Base-by-base conservation (phyloP, 306 rosid species). In the Vigna nakashimae region DNA sequence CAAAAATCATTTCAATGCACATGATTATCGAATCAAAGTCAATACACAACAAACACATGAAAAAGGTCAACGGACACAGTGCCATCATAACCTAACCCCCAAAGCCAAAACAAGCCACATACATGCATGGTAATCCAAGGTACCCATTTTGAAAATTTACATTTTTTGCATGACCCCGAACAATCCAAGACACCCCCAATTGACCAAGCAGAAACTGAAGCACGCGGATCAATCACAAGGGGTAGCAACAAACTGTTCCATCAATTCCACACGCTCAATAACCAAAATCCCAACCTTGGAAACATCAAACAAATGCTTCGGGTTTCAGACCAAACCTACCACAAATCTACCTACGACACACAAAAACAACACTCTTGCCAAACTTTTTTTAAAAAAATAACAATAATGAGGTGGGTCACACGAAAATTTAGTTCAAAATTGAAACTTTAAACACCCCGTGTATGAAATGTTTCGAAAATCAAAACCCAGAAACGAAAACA, bases 321-420 rank as follows among this genome's bases (percentile, higher is more conserved):
- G 9, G 56, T n/a, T 59, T 60, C 60, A 52, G 68, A 50, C 56
- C n/a, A 80, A 75, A 79, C 68, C 70, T 34, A 66, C 80, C 20
- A 32, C 79, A 75, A 82, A 84, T 80, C 87, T 80, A 40, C 74
- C 66, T 32, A 77, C 17, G 5, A 58, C 69, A 64, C 16, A 56
- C 69, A 71, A 24, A 76, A 26, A 17, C 48, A 80, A 12, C 58
- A 60, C 24, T 50, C 57, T 42, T 16, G 11, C 3, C 48, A 43
- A 70, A 22, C 7, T 17, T 52, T n/a, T 12, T 18, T 53, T 7
- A 9, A 52, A 70, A 8, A 4, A 7, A 50, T 1, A 13, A 17
- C 36, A 51, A 24, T 8, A 16, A 32, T 42, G 32, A 30, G 20
- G 24, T 0, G 26, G 24, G 38, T 12, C 12, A 8, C 14, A 10